Conservation (phyloP, 106 monocot genomes). For the Vanilla planifolia region DNA sequence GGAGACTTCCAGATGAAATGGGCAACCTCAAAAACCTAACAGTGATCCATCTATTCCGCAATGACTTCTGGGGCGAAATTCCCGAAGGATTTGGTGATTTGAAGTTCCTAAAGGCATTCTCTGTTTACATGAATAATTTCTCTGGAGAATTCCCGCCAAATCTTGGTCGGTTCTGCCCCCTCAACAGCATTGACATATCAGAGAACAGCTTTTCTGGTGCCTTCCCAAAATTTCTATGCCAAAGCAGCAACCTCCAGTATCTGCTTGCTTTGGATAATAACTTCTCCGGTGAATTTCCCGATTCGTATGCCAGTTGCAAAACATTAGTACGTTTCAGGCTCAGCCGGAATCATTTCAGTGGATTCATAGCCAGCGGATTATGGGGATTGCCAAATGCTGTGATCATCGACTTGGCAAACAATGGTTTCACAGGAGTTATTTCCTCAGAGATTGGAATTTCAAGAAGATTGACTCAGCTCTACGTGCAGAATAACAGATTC, state of each 20-base stretch:
- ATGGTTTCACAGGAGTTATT: conserved; percentile 49
- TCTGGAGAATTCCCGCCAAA: conserved; percentile 60
- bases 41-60: conserved; percentile 53
- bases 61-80: conserved; percentile 60
- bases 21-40: conserved; percentile 45
- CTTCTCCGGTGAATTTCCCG: conserved; percentile 76
- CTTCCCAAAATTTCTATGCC: conserved; percentile 70
- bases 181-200: conserved; percentile 75
- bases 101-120: conserved; percentile 33
- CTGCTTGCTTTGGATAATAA: conserved; percentile 68
- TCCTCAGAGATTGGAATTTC: conserved; percentile 54
- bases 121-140: conserved; percentile 65
- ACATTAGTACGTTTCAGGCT: conserved; percentile 56
- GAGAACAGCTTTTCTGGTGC: conserved; percentile 69
- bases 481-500: conserved; percentile 63
- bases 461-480: conserved; percentile 38
- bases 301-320: conserved; percentile 54
- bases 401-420: conserved; percentile 65
- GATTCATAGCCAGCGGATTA: conserved; percentile 42
- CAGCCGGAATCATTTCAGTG: conserved; percentile 50
- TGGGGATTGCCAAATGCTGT: conserved; percentile 63
- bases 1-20: conserved; percentile 48
- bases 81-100: conserved; percentile 56
- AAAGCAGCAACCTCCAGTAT: conserved; percentile 38
- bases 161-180: conserved; percentile 59